These are phyloP conservation scores for Epichloe aotearoae DNA, from an alignment of 2,329 filamentous ascomycete genomes.

Conservation along the genomic window DNA sequence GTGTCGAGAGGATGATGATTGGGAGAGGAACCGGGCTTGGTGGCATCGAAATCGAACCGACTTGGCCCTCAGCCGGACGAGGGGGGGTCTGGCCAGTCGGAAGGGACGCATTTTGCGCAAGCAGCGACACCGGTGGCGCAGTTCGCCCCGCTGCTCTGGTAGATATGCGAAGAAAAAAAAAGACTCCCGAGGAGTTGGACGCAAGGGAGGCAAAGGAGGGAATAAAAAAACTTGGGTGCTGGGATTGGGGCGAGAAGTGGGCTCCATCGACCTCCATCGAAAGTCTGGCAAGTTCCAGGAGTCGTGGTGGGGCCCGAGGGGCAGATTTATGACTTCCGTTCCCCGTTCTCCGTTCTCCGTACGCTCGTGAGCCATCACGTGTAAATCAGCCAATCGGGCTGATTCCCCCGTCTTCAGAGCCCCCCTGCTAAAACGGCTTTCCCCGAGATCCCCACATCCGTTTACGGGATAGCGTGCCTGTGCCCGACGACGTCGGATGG, in stretches of 20 bases:
- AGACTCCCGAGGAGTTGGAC: background rate
- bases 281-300: too few relatives aligned
- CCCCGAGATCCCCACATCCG: background rate
- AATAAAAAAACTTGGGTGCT: background rate
- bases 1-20: constrained; percentile 6
- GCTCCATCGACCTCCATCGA: too few relatives aligned
- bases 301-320: too few relatives aligned
- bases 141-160: background rate
- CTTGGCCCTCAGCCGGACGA: background rate
- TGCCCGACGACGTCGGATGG: too few relatives aligned
- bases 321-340: too few relatives aligned
- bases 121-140: background rate
- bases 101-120: background rate
- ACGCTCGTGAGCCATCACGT: constrained; percentile 2
- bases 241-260: too few relatives aligned
- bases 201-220: background rate
- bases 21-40: constrained; percentile 8
- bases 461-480: too few relatives aligned
- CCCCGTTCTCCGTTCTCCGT: too few relatives aligned
- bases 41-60: background rate
- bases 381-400: constrained; percentile 5
- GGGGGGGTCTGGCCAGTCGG: background rate
- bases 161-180: background rate
- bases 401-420: background rate
- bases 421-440: constrained; percentile 5